These are phyloP conservation scores for Scolecobasidium constrictum DNA, from an alignment of 2,329 filamentous ascomycete species.

Conservation along the genomic window DNA sequence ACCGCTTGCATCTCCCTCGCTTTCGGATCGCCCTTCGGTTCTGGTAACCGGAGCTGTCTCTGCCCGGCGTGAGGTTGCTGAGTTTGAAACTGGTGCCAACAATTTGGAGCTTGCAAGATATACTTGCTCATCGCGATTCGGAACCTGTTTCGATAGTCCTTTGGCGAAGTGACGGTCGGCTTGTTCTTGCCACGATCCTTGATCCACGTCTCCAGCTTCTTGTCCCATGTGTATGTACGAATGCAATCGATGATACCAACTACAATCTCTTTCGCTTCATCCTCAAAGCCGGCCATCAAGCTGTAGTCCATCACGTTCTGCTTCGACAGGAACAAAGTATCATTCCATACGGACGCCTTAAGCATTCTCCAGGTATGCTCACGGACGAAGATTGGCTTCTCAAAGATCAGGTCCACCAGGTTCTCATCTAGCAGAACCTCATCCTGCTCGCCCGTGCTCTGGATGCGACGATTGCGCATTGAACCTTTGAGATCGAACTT, in stretches of 20 bases:
- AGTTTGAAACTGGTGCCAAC: conserved; percentile 57
- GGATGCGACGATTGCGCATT: conserved; percentile 96
- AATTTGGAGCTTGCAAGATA: conserved; percentile 63
- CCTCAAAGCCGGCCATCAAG: conserved; percentile 96
- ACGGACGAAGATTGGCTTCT: conserved; percentile 86
- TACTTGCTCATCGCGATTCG: conserved; percentile 92
- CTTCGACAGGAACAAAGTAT: conserved; percentile 85
- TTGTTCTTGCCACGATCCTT: conserved; percentile 85
- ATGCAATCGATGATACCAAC: conserved; percentile 99
- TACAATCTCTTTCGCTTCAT: conserved; percentile 77
- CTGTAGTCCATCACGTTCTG: conserved; percentile 99
- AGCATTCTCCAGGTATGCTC: conserved; percentile 95
- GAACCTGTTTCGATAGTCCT: conserved; percentile 95
- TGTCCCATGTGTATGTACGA: conserved; percentile 97
- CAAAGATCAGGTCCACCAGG: conserved; percentile 98
- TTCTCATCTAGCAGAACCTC: conserved; percentile 97
- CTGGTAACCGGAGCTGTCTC: neutral
- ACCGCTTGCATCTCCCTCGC: neutral
- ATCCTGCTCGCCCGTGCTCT: conserved; percentile 89
- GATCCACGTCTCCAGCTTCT: conserved; percentile 99
- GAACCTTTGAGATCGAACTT: conserved; percentile 86
- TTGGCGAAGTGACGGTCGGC: conserved; percentile 92
- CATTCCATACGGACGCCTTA: conserved; percentile 88
- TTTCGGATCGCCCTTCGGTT: neutral
- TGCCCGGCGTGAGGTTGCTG: conserved; percentile 9